Base-by-base conservation (phyloP, 306 rosid genomes). In the Rosa lucieae region DNA sequence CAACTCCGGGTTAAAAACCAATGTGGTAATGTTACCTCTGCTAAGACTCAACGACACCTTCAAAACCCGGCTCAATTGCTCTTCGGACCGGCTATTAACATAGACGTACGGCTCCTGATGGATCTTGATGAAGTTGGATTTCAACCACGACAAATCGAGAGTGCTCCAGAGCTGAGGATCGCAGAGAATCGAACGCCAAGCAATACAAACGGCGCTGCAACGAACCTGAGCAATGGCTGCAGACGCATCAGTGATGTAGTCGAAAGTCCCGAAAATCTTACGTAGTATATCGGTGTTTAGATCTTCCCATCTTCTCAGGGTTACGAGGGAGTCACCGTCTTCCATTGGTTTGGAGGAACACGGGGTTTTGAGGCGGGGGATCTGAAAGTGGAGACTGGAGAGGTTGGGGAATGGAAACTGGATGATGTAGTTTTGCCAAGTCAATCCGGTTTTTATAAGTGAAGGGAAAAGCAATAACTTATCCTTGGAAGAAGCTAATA, bases 31-130 rank as follows among this genome's bases (percentile, higher is more conserved):
- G 85, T 75, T 84, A 68, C 80, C 84, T 49, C 70, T 86, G 83
- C 97, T 88, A 69, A 92, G 93, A 82, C 87, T 82, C 84, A 92
- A 55, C 40, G 93, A 88, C 49, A 86, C 80, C 90, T 87, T 92
- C 89, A 92, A 80, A 52, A 88, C 65, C 1, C 89, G 93, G 58
- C 86, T 85, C 80, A 90, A 79, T n/a, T 6, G 78, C 63, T 59
- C 78, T 73, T 92, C 97, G 14, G 93, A 90, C 6, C 84, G 84
- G 53, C 85, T 88, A 77, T 86, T 78, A 58, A 92, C 97, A 47
- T 92, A 90, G 52, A 90, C 91, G 70, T 75, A 92, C 0, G 97
- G 97, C 82, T 87, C 88, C 46, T 85, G 75, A 3, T 78, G 88
- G 88, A 82, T 92, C 81, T 87, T 88, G 81, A 92, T 86, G 90